Base-by-base conservation (phyloP, 2,329 filamentous ascomycete species). In the Fusarium tricinctum region DNA sequence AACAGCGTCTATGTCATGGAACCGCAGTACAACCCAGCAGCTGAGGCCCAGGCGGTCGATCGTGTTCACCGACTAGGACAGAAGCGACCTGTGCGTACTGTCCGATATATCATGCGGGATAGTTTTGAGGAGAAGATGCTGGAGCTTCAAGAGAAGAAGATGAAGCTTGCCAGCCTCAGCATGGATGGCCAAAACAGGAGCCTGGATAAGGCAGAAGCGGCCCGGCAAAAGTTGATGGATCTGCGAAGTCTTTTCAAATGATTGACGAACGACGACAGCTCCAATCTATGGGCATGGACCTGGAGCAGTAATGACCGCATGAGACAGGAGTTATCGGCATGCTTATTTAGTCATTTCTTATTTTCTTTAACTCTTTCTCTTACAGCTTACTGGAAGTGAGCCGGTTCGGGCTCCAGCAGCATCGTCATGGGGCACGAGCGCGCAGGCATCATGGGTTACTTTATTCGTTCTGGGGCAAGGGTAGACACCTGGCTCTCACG, bases 101-200 rank as follows among this genome's bases (percentile, higher is more conserved):
- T 92, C 38, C 89, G 94, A 38, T 98, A 93, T 78, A 91, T 98
- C 73, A 98, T 98, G 93, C 85, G 87, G 23, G 84, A 89, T 63
- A 97, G 93, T 75, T 97, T 99, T 62, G 96, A 99, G 78, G 93
- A 97, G 81, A 95, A 94, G 82, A 97, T 99, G 87, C 82, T 97
- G 4, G 86, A 91, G 73, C 82, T 99, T 66, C 95, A 97, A 78
- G 89, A 92, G 60, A 97, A 96, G 86, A 99, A 99, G 85, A 92
- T 91, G 81, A 91, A 93, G 78, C 82, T 99, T 51, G 96, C 96
- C 0, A 93, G 92, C 75, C 83, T 98, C 70, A 95, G 92, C 76
- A 90, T 97, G 90, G 92, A 92, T 68, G 85, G 87, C 26, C 76
- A 85, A 77, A 80, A 88, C 82, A 82, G 80, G 63, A 78, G 80